Evolutionary conservation across 805 yeast species (phyloP).

Genomic region (Candida stauntonica): DNA sequence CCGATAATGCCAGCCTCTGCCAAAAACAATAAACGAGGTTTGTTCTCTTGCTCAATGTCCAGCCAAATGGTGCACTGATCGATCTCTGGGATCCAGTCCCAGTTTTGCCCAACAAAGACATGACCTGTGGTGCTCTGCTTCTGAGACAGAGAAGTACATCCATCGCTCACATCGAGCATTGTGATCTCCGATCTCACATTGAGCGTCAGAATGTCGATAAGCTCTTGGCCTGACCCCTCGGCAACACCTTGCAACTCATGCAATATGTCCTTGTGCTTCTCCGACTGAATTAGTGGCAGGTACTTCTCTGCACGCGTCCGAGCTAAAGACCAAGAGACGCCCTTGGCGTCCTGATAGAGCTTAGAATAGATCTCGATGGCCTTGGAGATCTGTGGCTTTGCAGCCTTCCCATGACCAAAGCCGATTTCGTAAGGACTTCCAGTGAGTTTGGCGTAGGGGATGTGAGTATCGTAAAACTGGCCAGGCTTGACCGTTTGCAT

Average conservation of each 20-base stretch:
- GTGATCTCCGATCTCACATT: constrained; percentile 38
- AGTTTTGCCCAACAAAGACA: constrained; percentile 33
- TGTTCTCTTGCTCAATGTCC: constrained; percentile 22
- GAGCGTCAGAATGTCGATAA: constrained; percentile 34
- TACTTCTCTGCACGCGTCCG: constrained; percentile 26
- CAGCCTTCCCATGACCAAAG: constrained; percentile 31
- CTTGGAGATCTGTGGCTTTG: constrained; percentile 27
- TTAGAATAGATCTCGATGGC: constrained; percentile 29
- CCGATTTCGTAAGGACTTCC: constrained; percentile 32
- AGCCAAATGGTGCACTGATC: constrained; percentile 23
- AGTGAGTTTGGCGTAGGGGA: constrained; percentile 23
- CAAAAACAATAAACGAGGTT: constrained; percentile 24
- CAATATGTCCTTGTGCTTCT: constrained; percentile 28
- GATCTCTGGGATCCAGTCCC: constrained; percentile 38
- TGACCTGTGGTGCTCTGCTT: constrained; percentile 21
- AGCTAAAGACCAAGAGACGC: constrained; percentile 30
- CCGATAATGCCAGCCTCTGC: constrained; percentile 29
- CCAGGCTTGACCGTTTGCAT: constrained; percentile 16
- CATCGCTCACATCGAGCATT: constrained; percentile 32
- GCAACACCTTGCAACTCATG: constrained; percentile 37
- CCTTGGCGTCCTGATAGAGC: constrained; percentile 24
- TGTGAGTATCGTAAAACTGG: constrained; percentile 26
- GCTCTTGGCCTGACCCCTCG: constrained; percentile 30
- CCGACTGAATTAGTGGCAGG: constrained; percentile 24
- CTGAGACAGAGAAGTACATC: constrained; percentile 35